Evolutionary conservation across 2,329 filamentous ascomycete genomes (phyloP).

Genomic region (Clarireedia hainanense): DNA sequence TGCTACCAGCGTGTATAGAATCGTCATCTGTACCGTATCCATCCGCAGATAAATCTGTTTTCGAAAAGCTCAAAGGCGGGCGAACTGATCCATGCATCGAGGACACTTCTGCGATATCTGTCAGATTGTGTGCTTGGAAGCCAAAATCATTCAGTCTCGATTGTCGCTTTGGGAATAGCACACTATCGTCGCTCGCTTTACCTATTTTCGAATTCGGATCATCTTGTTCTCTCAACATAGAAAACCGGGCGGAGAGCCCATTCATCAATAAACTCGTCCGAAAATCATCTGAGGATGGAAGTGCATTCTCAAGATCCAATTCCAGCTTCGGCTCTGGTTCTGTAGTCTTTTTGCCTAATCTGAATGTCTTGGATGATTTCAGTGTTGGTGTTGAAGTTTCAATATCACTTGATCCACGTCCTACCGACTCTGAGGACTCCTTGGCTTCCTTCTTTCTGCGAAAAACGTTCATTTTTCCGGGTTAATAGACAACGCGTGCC

Average conservation of each 20-base stretch:
- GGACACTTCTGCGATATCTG: constrained; percentile 86
- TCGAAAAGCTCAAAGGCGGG: constrained; percentile 51
- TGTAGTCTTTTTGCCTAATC: constrained; percentile 44
- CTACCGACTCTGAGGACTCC: constrained; percentile 40
- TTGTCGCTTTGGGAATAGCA: constrained; percentile 73
- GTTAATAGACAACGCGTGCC: background rate
- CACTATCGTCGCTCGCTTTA: constrained; percentile 92
- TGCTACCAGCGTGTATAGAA: constrained; percentile 50
- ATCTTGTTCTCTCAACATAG: constrained; percentile 92
- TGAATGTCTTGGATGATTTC: constrained; percentile 46
- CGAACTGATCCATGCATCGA: constrained; percentile 60
- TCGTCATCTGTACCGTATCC: constrained; percentile 59
- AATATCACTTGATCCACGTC: constrained; percentile 48
- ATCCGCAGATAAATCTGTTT: constrained; percentile 59
- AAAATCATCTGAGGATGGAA: constrained; percentile 84
- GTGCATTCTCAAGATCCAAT: constrained; percentile 63
- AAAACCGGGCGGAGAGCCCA: constrained; percentile 88
- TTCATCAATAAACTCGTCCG: constrained; percentile 94
- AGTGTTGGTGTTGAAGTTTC: constrained; percentile 25
- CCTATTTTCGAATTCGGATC: constrained; percentile 83
- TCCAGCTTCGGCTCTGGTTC: constrained; percentile 53
- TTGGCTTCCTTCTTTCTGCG: constrained; percentile 68
- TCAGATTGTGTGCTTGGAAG: constrained; percentile 43
- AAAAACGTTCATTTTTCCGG: constrained; percentile 37
- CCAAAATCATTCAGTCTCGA: constrained; percentile 66